Evolutionary conservation across 345 rosid genomes (phyloP), one percentile per base, ranked within the genome.

Genomic region (Eucalyptus pumila): DNA sequence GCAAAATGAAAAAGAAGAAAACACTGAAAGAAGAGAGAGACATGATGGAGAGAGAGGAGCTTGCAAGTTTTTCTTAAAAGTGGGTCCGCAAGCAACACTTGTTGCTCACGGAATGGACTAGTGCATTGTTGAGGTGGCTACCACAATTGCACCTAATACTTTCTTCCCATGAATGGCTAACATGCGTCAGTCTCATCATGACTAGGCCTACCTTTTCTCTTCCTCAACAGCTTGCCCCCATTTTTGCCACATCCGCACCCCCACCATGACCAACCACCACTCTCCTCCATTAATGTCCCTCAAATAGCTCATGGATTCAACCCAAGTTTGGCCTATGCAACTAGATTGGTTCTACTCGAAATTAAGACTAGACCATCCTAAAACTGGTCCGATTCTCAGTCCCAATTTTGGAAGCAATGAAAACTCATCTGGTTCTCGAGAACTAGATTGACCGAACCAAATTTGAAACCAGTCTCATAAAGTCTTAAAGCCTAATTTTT

Each of bases 401-500:
- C 4, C 30, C 11, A 56, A 9, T 21, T 56, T 56, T 56, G 12
- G 11, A 56, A 56, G 12, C 62, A 8, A 24, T 56, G 12, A 56
- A 21, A 56, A 56, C 30, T 23, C 0, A 24, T 56, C 3, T 56
- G 1, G 27, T 56, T 56, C 60, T 21, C 1, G 0, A 56, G 62
- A 56, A 56, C 27, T 0, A 9, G 2, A 9, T 21, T 2, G 12
- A 23, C 60, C 6, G 0, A 23, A 23, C 12, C 27, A 1, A 56
- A 56, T 56, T 21, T 21, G 12, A 56, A 56, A 56, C 12, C 3
- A 1, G 30, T 56, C 23, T 56, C 13, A 56, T 56, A 56, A 52
- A 52, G 24, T 52, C 56, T 52, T 19, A 52, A 52, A 52, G 56
- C 56, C 56, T 52, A 52, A 52, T 19, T 52, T 52, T 19, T 52